These are phyloP conservation scores for Canavalia gladiata DNA, from an alignment of 306 rosid genomes.

Conservation along the genomic window DNA sequence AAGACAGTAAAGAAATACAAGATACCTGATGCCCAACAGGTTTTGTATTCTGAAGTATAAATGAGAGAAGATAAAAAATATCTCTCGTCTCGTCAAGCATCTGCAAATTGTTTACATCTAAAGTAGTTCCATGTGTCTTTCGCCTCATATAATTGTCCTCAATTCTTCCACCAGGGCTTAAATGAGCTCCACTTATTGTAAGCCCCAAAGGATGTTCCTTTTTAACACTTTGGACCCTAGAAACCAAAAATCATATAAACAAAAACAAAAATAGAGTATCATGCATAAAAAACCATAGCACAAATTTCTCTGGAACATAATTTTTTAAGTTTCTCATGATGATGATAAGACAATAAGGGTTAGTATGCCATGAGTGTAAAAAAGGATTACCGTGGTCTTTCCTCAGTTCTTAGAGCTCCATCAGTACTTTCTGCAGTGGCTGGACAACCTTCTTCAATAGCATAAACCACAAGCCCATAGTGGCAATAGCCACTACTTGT, in stretches of 20 bases:
- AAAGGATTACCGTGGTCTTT: conserved; percentile 71
- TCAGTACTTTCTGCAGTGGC: conserved; percentile 56
- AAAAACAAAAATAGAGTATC: conserved; percentile 10
- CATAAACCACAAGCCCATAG: conserved; percentile 83
- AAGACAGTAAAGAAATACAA: conserved; percentile 44
- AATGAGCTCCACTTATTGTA: conserved; percentile 56
- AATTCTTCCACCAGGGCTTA: conserved; percentile 57
- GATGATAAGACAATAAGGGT: not conserved
- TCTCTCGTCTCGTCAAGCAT: conserved; percentile 88
- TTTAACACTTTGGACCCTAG: conserved; percentile 55
- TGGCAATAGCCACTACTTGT: conserved; percentile 89
- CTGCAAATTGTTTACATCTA: conserved; percentile 74
- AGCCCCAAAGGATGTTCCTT: conserved; percentile 58
- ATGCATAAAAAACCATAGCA: conserved; percentile 21
- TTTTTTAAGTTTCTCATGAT: conserved; percentile 3
- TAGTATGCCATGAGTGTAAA: conserved; percentile 19
- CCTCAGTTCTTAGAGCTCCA: conserved; percentile 60
- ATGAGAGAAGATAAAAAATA: conserved; percentile 88
- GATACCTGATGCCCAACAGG: conserved; percentile 99
- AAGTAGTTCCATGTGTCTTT: conserved; percentile 66
- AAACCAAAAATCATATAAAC: conserved; percentile 44
- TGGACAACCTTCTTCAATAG: conserved; percentile 63
- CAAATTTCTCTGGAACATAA: conserved; percentile 27
- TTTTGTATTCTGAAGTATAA: conserved; percentile 84
- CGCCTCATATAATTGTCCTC: conserved; percentile 63